Evolutionary conservation across 345 rosid species (phyloP).

Genomic region (Physaria fendleri): DNA sequence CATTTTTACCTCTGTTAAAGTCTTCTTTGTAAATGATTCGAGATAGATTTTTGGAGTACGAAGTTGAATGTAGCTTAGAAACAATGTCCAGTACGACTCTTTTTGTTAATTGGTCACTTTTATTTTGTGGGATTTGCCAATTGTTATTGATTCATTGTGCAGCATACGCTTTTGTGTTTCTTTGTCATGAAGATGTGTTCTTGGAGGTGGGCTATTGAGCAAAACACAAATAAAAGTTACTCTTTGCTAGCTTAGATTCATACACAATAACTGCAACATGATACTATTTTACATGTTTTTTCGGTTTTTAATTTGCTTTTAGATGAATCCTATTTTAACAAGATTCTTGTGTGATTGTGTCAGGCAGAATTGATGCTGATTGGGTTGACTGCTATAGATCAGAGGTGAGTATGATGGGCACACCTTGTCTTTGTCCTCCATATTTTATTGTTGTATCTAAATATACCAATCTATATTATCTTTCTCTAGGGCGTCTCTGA

Average conservation of each 20-base stretch:
- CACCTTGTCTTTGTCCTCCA: not conserved
- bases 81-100: not conserved
- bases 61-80: not conserved
- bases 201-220: not conserved
- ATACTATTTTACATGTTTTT: not conserved
- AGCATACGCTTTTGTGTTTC: not conserved
- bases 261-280: not conserved
- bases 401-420: constrained; percentile 32
- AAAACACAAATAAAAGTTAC: not conserved
- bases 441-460: not conserved
- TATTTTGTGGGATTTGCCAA: not conserved
- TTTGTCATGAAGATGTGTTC: not conserved
- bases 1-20: not conserved
- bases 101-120: not conserved
- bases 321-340: not conserved
- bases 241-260: not conserved
- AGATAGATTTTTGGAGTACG: not conserved
- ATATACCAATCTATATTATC: not conserved
- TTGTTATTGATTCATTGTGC: not conserved
- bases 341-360: not conserved
- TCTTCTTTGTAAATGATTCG: not conserved
- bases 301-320: not conserved
- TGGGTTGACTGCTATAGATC: constrained; percentile 30
- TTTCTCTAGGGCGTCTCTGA: constrained; percentile 37
- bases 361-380: constrained; percentile 35